These are phyloP conservation scores for Beauveria scarabaeidicola DNA, from an alignment of 2,329 filamentous ascomycete genomes.

Conservation along the genomic window DNA sequence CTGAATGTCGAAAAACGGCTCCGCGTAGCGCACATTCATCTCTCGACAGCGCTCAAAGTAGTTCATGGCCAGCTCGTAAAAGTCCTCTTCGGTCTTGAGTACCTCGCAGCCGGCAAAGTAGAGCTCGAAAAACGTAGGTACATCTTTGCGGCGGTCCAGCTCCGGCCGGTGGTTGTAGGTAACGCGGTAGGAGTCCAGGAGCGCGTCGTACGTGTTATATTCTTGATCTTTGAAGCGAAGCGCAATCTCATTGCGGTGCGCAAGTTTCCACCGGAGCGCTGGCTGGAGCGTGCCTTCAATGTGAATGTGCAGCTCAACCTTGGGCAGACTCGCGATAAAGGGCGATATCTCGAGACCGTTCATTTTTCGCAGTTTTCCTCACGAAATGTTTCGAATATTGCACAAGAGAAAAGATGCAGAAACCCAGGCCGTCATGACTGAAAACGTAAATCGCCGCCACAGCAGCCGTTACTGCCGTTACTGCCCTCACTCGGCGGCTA, in stretches of 20 bases:
- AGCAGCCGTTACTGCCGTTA: neutral
- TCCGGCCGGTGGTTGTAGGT: conserved; percentile 41
- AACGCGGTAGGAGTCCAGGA: conserved; percentile 52
- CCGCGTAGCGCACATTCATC: conserved; percentile 60
- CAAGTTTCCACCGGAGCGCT: conserved; percentile 58
- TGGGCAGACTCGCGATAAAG: conserved; percentile 58
- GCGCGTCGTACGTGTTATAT: conserved; percentile 50
- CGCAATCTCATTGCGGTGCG: conserved; percentile 52
- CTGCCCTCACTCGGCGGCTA: neutral
- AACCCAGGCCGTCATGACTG: neutral
- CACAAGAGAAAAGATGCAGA: neutral
- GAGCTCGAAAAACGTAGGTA: conserved; percentile 56
- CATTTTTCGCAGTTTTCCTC: conserved; percentile 15
- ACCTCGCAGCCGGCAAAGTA: conserved; percentile 72
- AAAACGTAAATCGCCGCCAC: neutral
- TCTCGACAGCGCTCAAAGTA: conserved; percentile 57
- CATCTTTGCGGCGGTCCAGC: conserved; percentile 24
- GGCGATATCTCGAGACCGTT: conserved; percentile 24
- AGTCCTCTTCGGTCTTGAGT: conserved; percentile 56
- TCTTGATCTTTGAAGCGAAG: conserved; percentile 41
- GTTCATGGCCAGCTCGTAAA: conserved; percentile 59
- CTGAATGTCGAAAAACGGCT: conserved; percentile 73
- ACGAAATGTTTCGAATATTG: neutral
- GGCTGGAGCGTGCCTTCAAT: conserved; percentile 66
- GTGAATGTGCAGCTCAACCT: conserved; percentile 74